Evolutionary conservation across 108 stramenopile species (phyloP).

Genomic region (Nitzschia putrida): DNA sequence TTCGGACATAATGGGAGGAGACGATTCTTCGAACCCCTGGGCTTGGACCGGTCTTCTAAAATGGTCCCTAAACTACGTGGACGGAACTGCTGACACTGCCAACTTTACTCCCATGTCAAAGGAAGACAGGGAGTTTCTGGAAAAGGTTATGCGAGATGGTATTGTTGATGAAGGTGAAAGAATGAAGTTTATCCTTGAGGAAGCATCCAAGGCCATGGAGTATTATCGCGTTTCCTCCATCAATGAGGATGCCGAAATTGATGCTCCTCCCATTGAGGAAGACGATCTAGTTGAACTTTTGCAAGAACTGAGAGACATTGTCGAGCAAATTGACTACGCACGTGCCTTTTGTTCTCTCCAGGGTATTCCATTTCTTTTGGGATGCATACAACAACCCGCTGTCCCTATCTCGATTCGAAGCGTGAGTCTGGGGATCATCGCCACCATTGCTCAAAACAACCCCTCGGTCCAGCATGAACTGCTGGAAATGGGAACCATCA

Average conservation of each 20-base stretch:
- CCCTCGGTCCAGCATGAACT: slow-evolving; percentile 79
- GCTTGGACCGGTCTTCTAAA: slow-evolving; percentile 86
- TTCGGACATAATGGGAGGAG: background rate
- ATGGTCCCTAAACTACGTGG: slow-evolving; percentile 75
- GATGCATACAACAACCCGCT: slow-evolving; percentile 51
- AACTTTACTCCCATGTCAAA: slow-evolving; percentile 61
- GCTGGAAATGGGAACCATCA: slow-evolving; percentile 66
- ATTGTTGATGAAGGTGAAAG: slow-evolving; percentile 81
- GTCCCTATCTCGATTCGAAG: slow-evolving; percentile 59
- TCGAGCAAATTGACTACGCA: slow-evolving; percentile 90
- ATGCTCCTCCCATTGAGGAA: slow-evolving; percentile 33
- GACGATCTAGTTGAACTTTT: slow-evolving; percentile 67
- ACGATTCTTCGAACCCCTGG: slow-evolving; percentile 38
- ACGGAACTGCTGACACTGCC: slow-evolving; percentile 63
- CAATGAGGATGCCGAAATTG: slow-evolving; percentile 11
- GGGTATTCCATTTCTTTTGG: slow-evolving; percentile 73
- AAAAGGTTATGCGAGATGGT: slow-evolving; percentile 83
- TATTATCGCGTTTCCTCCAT: slow-evolving; percentile 16
- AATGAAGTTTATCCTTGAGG: slow-evolving; percentile 72
- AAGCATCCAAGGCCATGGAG: slow-evolving; percentile 62
- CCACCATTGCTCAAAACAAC: slow-evolving; percentile 81
- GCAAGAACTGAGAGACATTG: slow-evolving; percentile 84
- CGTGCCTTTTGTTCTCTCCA: slow-evolving; percentile 73
- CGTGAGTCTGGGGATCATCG: slow-evolving; percentile 55
- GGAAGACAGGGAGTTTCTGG: slow-evolving; percentile 77